Base-by-base conservation (phyloP, 2,329 filamentous ascomycete genomes). In the Talaromyces funiculosus region DNA sequence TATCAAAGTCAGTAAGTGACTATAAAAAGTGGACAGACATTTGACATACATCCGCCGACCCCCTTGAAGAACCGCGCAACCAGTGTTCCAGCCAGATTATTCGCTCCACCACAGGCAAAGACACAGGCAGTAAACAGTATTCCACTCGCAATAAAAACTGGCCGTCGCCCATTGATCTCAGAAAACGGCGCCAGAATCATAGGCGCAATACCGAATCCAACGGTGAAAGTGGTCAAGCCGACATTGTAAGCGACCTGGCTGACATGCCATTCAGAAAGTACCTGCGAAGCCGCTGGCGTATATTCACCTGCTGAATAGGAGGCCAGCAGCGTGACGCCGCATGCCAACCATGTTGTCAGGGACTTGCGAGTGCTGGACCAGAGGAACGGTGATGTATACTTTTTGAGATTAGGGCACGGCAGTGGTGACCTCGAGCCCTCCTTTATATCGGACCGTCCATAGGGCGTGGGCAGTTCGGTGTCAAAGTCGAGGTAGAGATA, bases 181-280 rank as follows among this genome's bases (percentile, higher is more conserved):
- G 88, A 91, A 65, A 96, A 88, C 0, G 92, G 92, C 0, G 92
- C 92, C 0, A 96, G 82, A 0, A 57, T 53, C 92, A 97, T 96
- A 0, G 92, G 92, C 0, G 90, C 89, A 24, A 92, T 73, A 0
- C 83, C 90, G 66, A 96, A 96, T 3, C 92, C 92, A 35, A 82
- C 69, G 49, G 90, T 94, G 73, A 94, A 97, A 0, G 85, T 84
- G 0, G 92, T 95, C 63, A 96, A 90, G 35, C 90, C 90, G 1
- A 86, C 79, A 4, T 89, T 78, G n/a, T 86, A 82, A 1, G 86
- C 86, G n/a, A 88, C 80, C 9, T 80, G 77, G 40, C 85, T 87
- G 0, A 90, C 80, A 3, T 82, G 73, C 75, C 90, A 90, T 68
- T 89, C 83, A 1, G 77, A 72, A 0, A 81, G 82, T 79, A 96